Evolutionary conservation across 2,329 filamentous ascomycete genomes (phyloP).

Genomic region (Claviceps sp.): DNA sequence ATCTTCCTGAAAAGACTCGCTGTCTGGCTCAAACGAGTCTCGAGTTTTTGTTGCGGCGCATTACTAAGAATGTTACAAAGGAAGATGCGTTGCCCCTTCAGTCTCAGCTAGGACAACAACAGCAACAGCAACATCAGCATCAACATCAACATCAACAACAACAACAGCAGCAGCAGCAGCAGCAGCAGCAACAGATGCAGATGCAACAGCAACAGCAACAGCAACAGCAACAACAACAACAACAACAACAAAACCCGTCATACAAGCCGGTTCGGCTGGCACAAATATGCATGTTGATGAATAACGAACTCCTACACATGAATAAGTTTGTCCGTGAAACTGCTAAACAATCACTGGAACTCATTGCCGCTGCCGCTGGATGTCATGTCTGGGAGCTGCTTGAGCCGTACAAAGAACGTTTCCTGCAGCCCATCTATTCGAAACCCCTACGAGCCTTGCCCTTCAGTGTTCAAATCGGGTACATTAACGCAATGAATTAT

Average conservation of each 20-base stretch:
- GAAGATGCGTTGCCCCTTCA: conserved; percentile 43
- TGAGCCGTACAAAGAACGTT: conserved; percentile 75
- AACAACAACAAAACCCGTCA: conserved; percentile 25
- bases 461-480: conserved; percentile 91
- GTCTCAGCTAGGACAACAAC: conserved; percentile 29
- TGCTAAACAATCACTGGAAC: conserved; percentile 65
- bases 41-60: conserved; percentile 62
- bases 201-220: conserved; percentile 25
- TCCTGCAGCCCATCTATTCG: conserved; percentile 84
- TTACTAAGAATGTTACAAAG: conserved; percentile 67
- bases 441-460: conserved; percentile 88
- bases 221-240: conserved; percentile 30
- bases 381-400: conserved; percentile 80
- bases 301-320: conserved; percentile 85
- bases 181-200: conserved; percentile 28
- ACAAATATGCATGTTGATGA: conserved; percentile 71
- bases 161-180: conserved; percentile 25
- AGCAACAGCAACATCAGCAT: conserved; percentile 28
- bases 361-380: conserved; percentile 64
- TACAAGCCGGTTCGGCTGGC: conserved; percentile 45
- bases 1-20: conserved; percentile 81
- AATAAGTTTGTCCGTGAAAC: conserved; percentile 88
- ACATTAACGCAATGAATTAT: conserved; percentile 95
- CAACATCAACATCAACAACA: conserved; percentile 35
- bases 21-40: conserved; percentile 72